Base-by-base conservation (phyloP, 75 land plant species). In the Cunninghamia lanceolata region DNA sequence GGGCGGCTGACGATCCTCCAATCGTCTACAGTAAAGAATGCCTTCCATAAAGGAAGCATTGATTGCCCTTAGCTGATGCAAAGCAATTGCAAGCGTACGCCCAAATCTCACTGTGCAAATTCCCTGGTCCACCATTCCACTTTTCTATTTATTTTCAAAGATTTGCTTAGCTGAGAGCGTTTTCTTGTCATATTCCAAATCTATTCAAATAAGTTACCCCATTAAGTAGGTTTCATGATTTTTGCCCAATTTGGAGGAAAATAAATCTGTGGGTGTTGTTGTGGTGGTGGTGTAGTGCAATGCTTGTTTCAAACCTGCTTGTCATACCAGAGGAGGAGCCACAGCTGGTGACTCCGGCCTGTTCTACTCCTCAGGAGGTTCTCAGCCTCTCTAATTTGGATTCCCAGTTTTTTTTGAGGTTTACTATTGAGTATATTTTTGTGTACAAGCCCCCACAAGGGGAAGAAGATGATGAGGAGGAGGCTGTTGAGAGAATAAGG, bases 331-430 rank as follows among this genome's bases (percentile, higher is more conserved):
- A 36, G 46, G 43, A 39, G 81, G 82, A 36, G 47, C 94, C 98
- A 6, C 53, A 36, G n/a, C 78, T 95, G 54, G 91, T 96, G 38
- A 30, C 32, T 3, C 95, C 99, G 3, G 84, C 34, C 13, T 21
- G 36, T 38, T 86, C 91, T 50, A 91, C 92, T 16, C 91, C 91
- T 14, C 87, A 76, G 8, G 93, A 95, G 36, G 85, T 78, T 66
- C 89, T 94, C 85, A 90, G 90, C 85, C 89, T 96, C 82, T 93
- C 93, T 52, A 95, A 95, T 85, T 90, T 96, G 42, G 99, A 96
- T 66, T 94, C 93, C 83, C 97, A 96, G 79, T 90, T 87, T 53
- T 95, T 96, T 68, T 88, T 96, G 3, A 88, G 93, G 75, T 94
- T 96, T 91, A 89, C 92, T 59, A 93, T 96, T 25, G 92, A 96